These are phyloP conservation scores for Kurtzmaniella quercitrusa DNA, from an alignment of 1,139 yeast species.

Conservation along the genomic window DNA sequence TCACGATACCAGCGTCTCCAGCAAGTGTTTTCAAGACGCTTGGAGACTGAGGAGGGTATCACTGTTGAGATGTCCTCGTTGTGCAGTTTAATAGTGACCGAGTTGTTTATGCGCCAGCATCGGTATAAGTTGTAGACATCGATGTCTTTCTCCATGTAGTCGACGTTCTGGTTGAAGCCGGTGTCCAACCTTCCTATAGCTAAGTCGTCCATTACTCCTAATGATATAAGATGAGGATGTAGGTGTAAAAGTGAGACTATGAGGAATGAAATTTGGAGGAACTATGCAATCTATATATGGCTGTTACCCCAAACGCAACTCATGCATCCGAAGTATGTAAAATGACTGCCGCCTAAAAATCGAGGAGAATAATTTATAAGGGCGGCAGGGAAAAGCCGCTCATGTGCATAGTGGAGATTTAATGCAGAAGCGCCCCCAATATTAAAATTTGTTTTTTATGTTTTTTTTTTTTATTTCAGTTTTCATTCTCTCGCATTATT, in stretches of 20 bases:
- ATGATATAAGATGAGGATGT: not conserved
- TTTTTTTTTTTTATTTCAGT: not conserved
- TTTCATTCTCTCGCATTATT: not conserved
- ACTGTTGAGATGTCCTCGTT: constrained; percentile 21
- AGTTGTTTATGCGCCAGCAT: constrained; percentile 24
- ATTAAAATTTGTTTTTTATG: not conserved
- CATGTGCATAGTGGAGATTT: not conserved
- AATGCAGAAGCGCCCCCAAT: not conserved
- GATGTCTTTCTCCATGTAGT: constrained; percentile 21
- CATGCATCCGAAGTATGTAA: not conserved
- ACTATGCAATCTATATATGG: not conserved
- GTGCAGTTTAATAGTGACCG: constrained; percentile 11
- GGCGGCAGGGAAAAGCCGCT: not conserved
- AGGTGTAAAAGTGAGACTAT: not conserved
- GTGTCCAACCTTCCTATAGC: not conserved
- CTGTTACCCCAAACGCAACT: not conserved
- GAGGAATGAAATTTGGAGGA: not conserved
- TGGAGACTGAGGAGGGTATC: constrained; percentile 24
- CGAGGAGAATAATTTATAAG: not conserved
- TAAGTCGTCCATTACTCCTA: not conserved
- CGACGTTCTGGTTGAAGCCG: constrained; percentile 30
- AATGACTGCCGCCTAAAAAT: not conserved
- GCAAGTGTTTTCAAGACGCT: constrained; percentile 33
- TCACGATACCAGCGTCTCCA: constrained; percentile 42
- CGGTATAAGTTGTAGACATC: constrained; percentile 18